Evolutionary conservation across 1,284 basidiomycete genomes (phyloP), one percentile per base, ranked within the genome.

Genomic region (Bondarzewia mesenterica): DNA sequence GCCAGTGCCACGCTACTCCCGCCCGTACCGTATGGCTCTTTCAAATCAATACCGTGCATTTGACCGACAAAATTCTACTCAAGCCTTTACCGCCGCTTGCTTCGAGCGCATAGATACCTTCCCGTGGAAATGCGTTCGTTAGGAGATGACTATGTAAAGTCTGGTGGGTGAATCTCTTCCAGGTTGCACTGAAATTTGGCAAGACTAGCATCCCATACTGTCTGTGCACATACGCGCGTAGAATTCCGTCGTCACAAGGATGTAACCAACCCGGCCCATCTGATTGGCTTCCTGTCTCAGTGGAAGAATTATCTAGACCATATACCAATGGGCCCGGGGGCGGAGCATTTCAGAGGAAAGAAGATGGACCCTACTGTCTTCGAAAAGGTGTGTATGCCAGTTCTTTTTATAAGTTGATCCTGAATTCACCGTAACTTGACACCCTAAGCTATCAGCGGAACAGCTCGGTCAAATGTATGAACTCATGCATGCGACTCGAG

Each of bases 381-480:
- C 54, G 90, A 94, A 63, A 89, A 89, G 78, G 89, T 86, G 14
- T 26, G 25, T 53, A 35, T 2, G 37, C n/a, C n/a, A 43, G 8
- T 44, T 40, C 25, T n/a, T 47, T 43, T 32, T 7, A 16, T 25
- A 18, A 44, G 15, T 25, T 40, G 35, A 46, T 21, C 47, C 35
- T 18, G 21, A 42, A 14, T 38, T 21, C n/a, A 32, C 43, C 15
- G 8, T 7, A 23, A 10, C 12, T 20, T 38, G 48, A 20, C 35
- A 2, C 20, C 27, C 32, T 37, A 20, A 93, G 85, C 85, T 96
- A 79, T 92, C 88, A n/a, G 67, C 74, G n/a, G 87, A 94, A 63
- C 93, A 96, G 63, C 72, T 95, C 4, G 88, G 88, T 1, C 93
- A 96, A 63, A 67, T 96, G 39, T 92, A 94, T 61, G 91, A 94